Evolutionary conservation across 2,329 filamentous ascomycete genomes (phyloP), one percentile per base, ranked within the genome.

Genomic region (Meredithiella fracta): DNA sequence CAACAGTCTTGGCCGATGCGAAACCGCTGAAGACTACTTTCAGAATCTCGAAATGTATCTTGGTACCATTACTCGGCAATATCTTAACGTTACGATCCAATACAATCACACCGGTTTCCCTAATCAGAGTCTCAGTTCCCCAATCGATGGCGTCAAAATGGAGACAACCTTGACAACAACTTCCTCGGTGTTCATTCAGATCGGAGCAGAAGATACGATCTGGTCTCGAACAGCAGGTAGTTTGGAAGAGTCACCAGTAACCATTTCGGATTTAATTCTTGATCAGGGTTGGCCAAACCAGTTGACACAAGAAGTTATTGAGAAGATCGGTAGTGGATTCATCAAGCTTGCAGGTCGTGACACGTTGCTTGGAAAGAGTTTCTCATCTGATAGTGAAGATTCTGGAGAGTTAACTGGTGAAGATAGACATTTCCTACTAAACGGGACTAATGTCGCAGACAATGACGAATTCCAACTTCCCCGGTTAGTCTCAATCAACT

Each of bases 71-170:
- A 64, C 64, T 20, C 69, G 69, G 15, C 69, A 73, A 34, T 82
- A 78, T 60, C 65, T 82, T 52, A 70, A 70, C 2, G 67, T 82
- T 15, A 68, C 68, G 20, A 61, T 82, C 6, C 72, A 67, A 5
- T 83, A 82, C 61, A 68, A 69, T 1, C 77, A 82, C 61, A 77
- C 79, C 0, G 74, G 71, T 0, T 80, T 82, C 62, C 70, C 73
- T 0, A 52, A 59, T 31, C 54, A 59, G 29, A 37, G 25, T 22
- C 15, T 20, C 1, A 54, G 50, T 29, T 34, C 55, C 8, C 54
- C 57, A 6, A 40, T 56, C 6, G 20, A 56, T n/a, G 54, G 57
- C 8, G 42, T 59, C 42, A 55, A 49, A 11, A 56, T 47, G 29
- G 40, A 37, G 7, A 82, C 76, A 31, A 70, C 63, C 14, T 63